Evolutionary conservation across 441 rosid species (phyloP).

Genomic region (Populus trichocarpa): DNA sequence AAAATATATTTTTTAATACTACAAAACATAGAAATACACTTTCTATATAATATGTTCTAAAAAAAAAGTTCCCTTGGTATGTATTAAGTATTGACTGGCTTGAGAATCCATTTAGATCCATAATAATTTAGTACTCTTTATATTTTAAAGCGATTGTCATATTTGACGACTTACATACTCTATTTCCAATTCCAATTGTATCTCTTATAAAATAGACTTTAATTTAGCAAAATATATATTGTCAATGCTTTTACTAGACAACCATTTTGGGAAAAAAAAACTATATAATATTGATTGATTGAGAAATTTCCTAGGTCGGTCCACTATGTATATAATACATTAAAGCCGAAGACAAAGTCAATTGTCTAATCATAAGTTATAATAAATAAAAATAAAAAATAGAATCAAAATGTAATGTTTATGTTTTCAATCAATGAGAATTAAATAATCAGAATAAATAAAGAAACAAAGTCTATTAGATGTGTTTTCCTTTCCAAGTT

Average conservation of each 20-base stretch:
- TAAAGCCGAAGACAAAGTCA: not conserved
- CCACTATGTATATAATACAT: too few relatives aligned
- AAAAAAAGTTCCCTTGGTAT: not conserved
- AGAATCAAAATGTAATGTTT: not conserved
- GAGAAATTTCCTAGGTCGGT: not conserved
- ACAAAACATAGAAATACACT: too few relatives aligned
- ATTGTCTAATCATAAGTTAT: too few relatives aligned
- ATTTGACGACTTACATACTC: not conserved
- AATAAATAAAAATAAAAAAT: too few relatives aligned
- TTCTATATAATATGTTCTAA: too few relatives aligned
- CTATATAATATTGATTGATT: not conserved
- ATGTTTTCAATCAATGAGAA: not conserved
- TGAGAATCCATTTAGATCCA: not conserved
- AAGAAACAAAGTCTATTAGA: not conserved
- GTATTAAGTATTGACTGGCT: not conserved
- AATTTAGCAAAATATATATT: not conserved
- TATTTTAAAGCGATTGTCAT: not conserved
- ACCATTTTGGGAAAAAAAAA: not conserved
- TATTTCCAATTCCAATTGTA: not conserved
- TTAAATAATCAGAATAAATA: not conserved
- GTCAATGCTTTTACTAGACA: not conserved
- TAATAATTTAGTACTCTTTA: not conserved
- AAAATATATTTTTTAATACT: too few relatives aligned
- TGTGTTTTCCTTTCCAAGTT: not conserved
- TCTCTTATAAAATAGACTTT: too few relatives aligned